A percentile compares a stretch with the other conserved stretches of the same genome.
Conservation (phyloP, 768 basidiomycete genomes). For the Xerocomellus chrysenteron region DNA sequence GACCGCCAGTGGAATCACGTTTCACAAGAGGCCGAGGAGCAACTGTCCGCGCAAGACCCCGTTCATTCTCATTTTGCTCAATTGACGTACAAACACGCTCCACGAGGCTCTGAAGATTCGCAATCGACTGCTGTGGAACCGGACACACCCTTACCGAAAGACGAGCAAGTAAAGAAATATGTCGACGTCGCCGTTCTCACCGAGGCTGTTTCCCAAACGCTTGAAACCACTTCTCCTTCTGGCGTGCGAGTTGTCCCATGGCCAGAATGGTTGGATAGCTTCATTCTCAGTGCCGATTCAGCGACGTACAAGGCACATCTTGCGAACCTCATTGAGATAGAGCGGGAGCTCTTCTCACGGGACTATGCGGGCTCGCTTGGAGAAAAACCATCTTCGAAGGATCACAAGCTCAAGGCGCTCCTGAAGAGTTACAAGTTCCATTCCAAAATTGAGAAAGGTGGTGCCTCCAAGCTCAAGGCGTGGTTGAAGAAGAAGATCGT, state of each 20-base stretch:
- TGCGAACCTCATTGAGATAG: slow-evolving; percentile 36
- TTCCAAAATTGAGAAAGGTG: slow-evolving; percentile 32
- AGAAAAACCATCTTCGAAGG: slow-evolving; percentile 29
- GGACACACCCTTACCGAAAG: slow-evolving; percentile 14
- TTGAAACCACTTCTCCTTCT: slow-evolving; percentile 20
- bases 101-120: slow-evolving; percentile 69
- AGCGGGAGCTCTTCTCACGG: slow-evolving; percentile 31
- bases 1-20: slow-evolving; percentile 45
- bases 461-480: slow-evolving; percentile 52
- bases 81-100: slow-evolving; percentile 34
- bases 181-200: slow-evolving; percentile 22
- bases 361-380: slow-evolving; percentile 21
- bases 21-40: slow-evolving; percentile 44
- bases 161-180: slow-evolving; percentile 16
- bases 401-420: slow-evolving; percentile 41
- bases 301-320: slow-evolving; percentile 37
- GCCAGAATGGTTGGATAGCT: slow-evolving; percentile 42
- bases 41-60: slow-evolving; percentile 25
- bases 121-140: slow-evolving; percentile 49
- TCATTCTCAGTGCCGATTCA: slow-evolving; percentile 35
- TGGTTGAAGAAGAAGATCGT: slow-evolving; percentile 65
- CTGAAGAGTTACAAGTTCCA: slow-evolving; percentile 43
- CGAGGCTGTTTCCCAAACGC: slow-evolving; percentile 11
- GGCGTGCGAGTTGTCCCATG: slow-evolving; percentile 35
- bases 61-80: slow-evolving; percentile 6